These are phyloP conservation scores for Suillus weaverae DNA, from an alignment of 768 basidiomycete genomes.

Conservation along the genomic window DNA sequence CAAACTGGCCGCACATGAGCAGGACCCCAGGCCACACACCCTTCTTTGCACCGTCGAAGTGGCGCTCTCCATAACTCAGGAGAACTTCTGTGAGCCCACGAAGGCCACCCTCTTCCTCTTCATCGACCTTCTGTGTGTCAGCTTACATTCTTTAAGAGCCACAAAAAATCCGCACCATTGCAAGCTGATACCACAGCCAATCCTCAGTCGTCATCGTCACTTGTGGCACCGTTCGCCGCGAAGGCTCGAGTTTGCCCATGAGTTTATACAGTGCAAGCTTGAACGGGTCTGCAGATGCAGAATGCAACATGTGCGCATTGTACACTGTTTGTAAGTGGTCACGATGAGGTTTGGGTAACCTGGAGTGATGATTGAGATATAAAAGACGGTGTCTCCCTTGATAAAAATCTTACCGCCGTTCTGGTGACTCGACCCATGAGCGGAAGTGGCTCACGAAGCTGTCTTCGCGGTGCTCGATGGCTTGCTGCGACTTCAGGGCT, in stretches of 20 bases:
- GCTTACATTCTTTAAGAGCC: not conserved
- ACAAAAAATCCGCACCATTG: slow-evolving; percentile 53
- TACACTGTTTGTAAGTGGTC: slow-evolving; percentile 81
- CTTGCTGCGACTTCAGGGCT: slow-evolving; percentile 65
- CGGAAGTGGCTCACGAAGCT: slow-evolving; percentile 83
- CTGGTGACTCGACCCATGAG: slow-evolving; percentile 79
- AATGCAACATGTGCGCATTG: slow-evolving; percentile 88
- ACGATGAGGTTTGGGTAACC: slow-evolving; percentile 69
- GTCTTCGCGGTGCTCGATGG: slow-evolving; percentile 74
- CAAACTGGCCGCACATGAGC: slow-evolving; percentile 92
- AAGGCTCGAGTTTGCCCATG: slow-evolving; percentile 88
- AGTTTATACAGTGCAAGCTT: slow-evolving; percentile 96
- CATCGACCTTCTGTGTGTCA: slow-evolving; percentile 55
- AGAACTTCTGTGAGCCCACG: slow-evolving; percentile 73
- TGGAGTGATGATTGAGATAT: slow-evolving; percentile 25
- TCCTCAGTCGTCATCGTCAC: slow-evolving; percentile 95
- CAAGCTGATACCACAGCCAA: slow-evolving; percentile 97
- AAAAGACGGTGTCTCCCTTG: not conserved
- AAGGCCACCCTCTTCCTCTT: slow-evolving; percentile 78
- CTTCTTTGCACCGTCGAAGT: slow-evolving; percentile 68
- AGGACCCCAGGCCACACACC: slow-evolving; percentile 83
- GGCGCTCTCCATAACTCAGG: slow-evolving; percentile 75
- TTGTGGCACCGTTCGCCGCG: slow-evolving; percentile 71
- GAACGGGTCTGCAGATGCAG: slow-evolving; percentile 88
- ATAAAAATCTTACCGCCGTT: slow-evolving; percentile 58